Percentiles rank a stretch among this genome's conserved stretches.
Evolutionary conservation across 2,329 filamentous ascomycete species (phyloP).

Genomic region (Fusarium denticulatum): DNA sequence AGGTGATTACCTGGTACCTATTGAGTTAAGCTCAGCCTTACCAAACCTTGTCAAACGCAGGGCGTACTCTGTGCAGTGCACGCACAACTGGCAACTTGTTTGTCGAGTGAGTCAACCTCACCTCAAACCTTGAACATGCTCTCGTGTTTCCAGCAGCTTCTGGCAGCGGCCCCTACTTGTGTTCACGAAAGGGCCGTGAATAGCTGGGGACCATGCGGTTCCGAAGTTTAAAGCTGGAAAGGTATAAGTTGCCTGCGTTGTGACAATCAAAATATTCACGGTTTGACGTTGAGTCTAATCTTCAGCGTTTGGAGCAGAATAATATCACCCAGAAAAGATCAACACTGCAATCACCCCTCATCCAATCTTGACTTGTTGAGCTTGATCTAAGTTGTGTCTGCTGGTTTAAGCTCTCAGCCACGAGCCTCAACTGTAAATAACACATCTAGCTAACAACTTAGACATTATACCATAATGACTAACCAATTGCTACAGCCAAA

Average conservation of each 20-base stretch:
- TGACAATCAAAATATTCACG: background rate
- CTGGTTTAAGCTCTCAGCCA: too few relatives aligned
- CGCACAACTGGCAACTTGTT: background rate
- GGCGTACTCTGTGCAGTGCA: constrained; percentile 16
- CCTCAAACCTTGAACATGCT: background rate
- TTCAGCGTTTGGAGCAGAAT: background rate
- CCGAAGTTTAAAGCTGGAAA: background rate
- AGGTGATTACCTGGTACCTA: background rate
- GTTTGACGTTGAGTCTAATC: background rate
- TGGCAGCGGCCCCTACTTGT: background rate
- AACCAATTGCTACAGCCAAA: too few relatives aligned
- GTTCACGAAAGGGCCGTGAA: background rate
- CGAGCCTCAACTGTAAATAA: too few relatives aligned
- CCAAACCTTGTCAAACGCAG: constrained; percentile 32
- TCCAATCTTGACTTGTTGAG: background rate
- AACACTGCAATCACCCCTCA: background rate
- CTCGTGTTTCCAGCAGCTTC: background rate
- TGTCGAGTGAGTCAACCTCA: constrained; percentile 21
- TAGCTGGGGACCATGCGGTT: background rate
- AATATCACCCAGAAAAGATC: background rate
- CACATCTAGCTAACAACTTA: too few relatives aligned
- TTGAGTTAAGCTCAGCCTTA: constrained; percentile 24
- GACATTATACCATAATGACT: too few relatives aligned
- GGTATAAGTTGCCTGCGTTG: too few relatives aligned
- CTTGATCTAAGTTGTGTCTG: too few relatives aligned